These are phyloP conservation scores for Cryptococcus sp. DNA, from an alignment of 1,284 basidiomycete species.

Conservation along the genomic window DNA sequence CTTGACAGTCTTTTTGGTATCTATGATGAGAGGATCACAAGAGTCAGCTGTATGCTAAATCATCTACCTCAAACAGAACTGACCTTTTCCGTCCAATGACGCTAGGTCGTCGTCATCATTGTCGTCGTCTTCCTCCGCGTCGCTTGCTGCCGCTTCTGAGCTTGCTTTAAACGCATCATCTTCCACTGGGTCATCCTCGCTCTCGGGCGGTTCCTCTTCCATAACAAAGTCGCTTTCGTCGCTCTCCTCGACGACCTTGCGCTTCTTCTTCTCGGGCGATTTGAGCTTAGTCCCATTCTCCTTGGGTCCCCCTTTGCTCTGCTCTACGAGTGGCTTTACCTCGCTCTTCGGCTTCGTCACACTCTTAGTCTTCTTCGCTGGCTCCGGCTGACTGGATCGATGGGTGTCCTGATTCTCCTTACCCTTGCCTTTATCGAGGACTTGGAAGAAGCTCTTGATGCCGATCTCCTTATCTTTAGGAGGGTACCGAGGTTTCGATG, in stretches of 20 bases:
- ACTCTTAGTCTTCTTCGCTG: neutral
- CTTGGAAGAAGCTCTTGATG: slow-evolving; percentile 15
- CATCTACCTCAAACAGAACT: neutral
- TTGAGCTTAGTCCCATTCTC: neutral
- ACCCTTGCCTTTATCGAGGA: slow-evolving; percentile 11
- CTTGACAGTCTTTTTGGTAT: slow-evolving; percentile 11
- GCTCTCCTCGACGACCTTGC: slow-evolving; percentile 22
- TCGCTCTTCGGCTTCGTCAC: neutral
- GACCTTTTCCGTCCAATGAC: slow-evolving; percentile 18
- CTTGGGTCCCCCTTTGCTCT: neutral
- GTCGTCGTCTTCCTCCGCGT: slow-evolving; percentile 26
- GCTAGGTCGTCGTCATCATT: slow-evolving; percentile 25
- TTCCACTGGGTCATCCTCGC: slow-evolving; percentile 26
- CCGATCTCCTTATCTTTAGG: slow-evolving; percentile 2
- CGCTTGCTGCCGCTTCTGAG: slow-evolving; percentile 28
- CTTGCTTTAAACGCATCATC: slow-evolving; percentile 21
- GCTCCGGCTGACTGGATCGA: slow-evolving; percentile 1
- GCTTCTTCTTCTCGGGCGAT: slow-evolving; percentile 13
- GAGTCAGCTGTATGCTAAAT: neutral
- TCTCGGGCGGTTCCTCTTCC: slow-evolving; percentile 33
- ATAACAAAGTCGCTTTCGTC: slow-evolving; percentile 32
- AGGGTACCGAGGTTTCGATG: slow-evolving; percentile 24
- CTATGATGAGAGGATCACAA: neutral
- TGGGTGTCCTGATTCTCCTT: slow-evolving; percentile 8
- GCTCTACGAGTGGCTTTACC: neutral